Conservation (phyloP, 1,284 basidiomycete species). For the Hemileia vastatrix region DNA sequence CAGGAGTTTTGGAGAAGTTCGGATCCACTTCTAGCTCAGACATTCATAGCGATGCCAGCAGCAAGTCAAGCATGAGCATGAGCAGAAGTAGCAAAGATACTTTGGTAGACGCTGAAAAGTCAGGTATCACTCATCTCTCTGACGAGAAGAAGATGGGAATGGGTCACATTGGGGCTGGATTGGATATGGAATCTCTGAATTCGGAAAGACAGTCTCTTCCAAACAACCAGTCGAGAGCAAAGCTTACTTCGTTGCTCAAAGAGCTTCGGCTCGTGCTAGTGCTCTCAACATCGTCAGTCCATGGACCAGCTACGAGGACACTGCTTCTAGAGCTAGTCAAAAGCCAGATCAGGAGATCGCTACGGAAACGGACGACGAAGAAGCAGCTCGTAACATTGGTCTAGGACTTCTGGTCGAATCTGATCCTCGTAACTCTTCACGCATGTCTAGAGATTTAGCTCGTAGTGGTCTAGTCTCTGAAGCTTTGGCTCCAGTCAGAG, state of each 20-base stretch:
- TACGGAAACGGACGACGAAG: background rate
- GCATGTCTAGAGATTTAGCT: background rate
- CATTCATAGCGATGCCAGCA: background rate
- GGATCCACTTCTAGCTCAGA: background rate
- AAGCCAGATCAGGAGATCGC: background rate
- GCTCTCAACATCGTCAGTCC: background rate
- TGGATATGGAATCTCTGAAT: background rate
- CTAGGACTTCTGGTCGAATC: background rate
- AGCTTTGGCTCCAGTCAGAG: background rate
- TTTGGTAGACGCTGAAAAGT: background rate
- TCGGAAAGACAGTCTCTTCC: background rate
- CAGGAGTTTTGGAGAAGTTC: background rate
- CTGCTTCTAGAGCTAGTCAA: background rate
- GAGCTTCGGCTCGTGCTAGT: background rate
- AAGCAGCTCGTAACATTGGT: background rate
- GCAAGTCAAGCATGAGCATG: background rate
- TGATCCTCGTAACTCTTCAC: background rate
- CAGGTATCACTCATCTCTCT: background rate
- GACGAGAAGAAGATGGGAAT: background rate
- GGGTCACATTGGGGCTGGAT: background rate
- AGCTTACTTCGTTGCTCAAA: background rate
- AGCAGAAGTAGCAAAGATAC: background rate
- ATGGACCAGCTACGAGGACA: background rate
- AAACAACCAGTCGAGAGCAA: background rate
- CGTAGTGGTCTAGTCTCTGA: background rate